Evolutionary conservation across 1,284 basidiomycete species (phyloP).

Genomic region (Cryptococcus floricola): DNA sequence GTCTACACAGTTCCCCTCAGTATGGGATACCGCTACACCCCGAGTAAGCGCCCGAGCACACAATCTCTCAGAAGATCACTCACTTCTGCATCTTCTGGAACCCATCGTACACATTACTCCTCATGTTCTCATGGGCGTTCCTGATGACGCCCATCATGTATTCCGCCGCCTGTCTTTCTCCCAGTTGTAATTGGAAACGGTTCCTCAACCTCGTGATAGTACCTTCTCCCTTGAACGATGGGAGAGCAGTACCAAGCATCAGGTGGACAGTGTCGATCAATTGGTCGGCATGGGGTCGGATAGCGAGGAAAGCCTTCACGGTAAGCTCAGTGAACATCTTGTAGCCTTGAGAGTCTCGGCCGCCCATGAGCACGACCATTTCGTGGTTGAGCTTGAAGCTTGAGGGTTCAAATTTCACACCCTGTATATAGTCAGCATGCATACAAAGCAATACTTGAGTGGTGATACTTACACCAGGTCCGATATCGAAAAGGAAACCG

Average conservation of each 20-base stretch:
- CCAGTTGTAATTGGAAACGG: constrained; percentile 76
- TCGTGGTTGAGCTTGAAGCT: constrained; percentile 98
- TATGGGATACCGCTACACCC: constrained; percentile 34
- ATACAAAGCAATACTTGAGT: neutral
- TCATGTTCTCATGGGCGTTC: constrained; percentile 91
- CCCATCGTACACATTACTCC: constrained; percentile 89
- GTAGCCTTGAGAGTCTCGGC: constrained; percentile 86
- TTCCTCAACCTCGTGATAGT: constrained; percentile 85
- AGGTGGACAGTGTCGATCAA: constrained; percentile 82
- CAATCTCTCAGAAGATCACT: constrained; percentile 26
- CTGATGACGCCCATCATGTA: constrained; percentile 83
- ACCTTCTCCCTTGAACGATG: constrained; percentile 91
- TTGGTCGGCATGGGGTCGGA: constrained; percentile 84
- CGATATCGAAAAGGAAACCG: constrained; percentile 98
- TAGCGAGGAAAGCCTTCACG: constrained; percentile 92
- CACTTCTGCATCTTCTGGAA: constrained; percentile 54
- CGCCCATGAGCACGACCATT: constrained; percentile 98
- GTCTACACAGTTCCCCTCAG: constrained; percentile 4
- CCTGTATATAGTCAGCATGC: constrained; percentile 52
- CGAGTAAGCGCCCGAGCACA: neutral
- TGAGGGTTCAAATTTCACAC: constrained; percentile 94
- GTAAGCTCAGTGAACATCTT: constrained; percentile 89
- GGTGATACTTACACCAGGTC: constrained; percentile 61
- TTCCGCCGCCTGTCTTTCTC: constrained; percentile 86
- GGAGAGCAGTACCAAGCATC: constrained; percentile 92